These are phyloP conservation scores for Wallacemonas sp. DNA, from an alignment of 208 protist genomes.

Conservation along the genomic window DNA sequence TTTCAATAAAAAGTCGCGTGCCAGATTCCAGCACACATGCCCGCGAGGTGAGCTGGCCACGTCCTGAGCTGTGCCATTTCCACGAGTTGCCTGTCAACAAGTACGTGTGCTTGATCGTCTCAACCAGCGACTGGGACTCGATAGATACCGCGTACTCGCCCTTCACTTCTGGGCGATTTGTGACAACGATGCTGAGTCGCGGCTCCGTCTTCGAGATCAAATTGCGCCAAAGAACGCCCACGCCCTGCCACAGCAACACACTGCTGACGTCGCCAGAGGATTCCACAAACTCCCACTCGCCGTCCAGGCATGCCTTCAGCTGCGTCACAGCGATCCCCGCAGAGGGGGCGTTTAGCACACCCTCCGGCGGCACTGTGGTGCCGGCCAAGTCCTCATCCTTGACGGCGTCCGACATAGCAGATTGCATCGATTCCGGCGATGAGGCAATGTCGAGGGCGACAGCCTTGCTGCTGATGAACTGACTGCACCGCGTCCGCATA, in stretches of 20 bases:
- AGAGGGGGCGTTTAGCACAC: constrained; percentile 19
- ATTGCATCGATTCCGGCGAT: constrained; percentile 16
- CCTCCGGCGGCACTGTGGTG: constrained; percentile 20
- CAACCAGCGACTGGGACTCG: constrained; percentile 25
- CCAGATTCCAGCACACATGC: constrained; percentile 45
- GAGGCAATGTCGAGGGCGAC: constrained; percentile 48
- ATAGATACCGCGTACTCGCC: constrained; percentile 23
- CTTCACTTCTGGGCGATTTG: constrained; percentile 29
- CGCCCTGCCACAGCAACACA: constrained; percentile 44
- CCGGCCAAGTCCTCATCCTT: constrained; percentile 14
- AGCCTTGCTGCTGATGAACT: constrained; percentile 24
- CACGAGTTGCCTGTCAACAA: constrained; percentile 29
- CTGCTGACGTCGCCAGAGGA: constrained; percentile 35
- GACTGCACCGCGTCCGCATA: constrained; percentile 34
- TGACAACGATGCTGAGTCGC: constrained; percentile 9
- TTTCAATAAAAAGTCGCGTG: constrained; percentile 47
- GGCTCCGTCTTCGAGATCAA: constrained; percentile 34
- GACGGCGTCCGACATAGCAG: constrained; percentile 12
- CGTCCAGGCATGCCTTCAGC: constrained; percentile 45
- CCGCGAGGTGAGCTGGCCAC: constrained; percentile 32
- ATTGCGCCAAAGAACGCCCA: constrained; percentile 47
- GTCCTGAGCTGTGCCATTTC: constrained; percentile 32
- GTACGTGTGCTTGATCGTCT: constrained; percentile 17
- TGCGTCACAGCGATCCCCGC: constrained; percentile 39
- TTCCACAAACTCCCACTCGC: constrained; percentile 43